Base-by-base conservation (phyloP, 2,329 filamentous ascomycete species). In the Aspergillus calidoustus region DNA sequence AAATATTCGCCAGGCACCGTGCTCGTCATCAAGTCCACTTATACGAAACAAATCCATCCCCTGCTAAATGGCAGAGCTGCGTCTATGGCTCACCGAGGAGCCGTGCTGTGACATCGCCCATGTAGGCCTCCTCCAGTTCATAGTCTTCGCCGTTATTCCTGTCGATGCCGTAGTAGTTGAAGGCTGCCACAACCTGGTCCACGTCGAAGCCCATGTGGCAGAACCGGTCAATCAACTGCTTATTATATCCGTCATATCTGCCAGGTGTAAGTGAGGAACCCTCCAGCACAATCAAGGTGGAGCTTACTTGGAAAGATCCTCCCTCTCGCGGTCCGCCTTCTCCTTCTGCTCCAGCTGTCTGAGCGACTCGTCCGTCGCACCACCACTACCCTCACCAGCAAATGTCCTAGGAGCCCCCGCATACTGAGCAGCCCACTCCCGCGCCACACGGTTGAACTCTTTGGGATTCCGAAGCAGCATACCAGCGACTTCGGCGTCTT, bases 401-500 rank as follows among this genome's bases (percentile, higher is more conserved):
- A 84, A 81, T 61, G 78, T 80, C 66, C 80, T 80, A 1, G 91
- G 91, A 17, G 95, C 95, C 34, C 89, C 87, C 1, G 94, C 95
- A 75, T 93, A 87, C 69, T 87, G 85, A 49, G 96, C 87, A 3
- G 95, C 92, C 95, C 95, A 99, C 67, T 97, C 91, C 65, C 93
- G 88, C 0, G 95, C 95, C 67, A 91, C 89, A 66, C 87, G 84
- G 58, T 91, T 88, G 72, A 97, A 98, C 60, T 88, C 87, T 52
- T 91, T 87, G 0, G 92, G 92, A 51, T 91, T 86, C 2, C 89
- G 86, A 62, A 96, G 83, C 72, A 98, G 84, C 92, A 97, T 96
- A 71, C 86, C 88, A 25, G 95, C 95, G 1, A 98, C 95, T 76
- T 97, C 92, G 44, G 93, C 93, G 72, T 99, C 95, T 80, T 99